These are phyloP conservation scores for Fusarium protoensiforme DNA, from an alignment of 2,329 filamentous ascomycete genomes.

Conservation along the genomic window DNA sequence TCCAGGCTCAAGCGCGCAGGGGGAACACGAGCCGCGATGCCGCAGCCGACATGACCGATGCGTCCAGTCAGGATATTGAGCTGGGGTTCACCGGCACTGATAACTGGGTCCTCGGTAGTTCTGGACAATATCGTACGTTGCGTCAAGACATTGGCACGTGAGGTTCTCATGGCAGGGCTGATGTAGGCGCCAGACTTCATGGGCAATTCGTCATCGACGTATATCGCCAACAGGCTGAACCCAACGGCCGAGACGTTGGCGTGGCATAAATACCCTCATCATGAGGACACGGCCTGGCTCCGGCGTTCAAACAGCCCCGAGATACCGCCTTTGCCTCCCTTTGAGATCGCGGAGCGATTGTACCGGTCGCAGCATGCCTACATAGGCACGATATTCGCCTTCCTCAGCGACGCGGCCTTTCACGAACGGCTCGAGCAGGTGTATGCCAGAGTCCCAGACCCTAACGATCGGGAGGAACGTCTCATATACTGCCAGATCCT, in stretches of 20 bases:
- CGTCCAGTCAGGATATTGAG: background rate
- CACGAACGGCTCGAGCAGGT: background rate
- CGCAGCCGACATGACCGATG: background rate
- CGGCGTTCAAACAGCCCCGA: background rate
- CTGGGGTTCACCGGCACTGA: background rate
- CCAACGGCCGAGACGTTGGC: background rate
- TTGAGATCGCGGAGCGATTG: background rate
- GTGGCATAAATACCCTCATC: background rate
- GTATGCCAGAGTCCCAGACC: background rate
- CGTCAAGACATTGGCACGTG: accelerated
- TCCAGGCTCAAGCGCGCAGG: background rate
- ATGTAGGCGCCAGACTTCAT: background rate
- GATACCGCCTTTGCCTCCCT: background rate
- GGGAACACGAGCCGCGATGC: background rate
- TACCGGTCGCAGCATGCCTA: background rate
- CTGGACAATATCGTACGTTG: background rate
- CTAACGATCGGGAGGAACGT: background rate
- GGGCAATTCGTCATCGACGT: background rate
- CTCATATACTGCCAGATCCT: background rate
- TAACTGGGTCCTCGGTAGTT: background rate
- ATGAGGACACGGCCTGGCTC: background rate
- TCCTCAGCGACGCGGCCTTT: background rate
- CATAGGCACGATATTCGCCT: background rate
- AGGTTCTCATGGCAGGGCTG: background rate
- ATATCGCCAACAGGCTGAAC: background rate